phyloP scores from a whole-genome alignment of 139 green algal genomes.

The Tetradesmus lagerheimii region DNA sequence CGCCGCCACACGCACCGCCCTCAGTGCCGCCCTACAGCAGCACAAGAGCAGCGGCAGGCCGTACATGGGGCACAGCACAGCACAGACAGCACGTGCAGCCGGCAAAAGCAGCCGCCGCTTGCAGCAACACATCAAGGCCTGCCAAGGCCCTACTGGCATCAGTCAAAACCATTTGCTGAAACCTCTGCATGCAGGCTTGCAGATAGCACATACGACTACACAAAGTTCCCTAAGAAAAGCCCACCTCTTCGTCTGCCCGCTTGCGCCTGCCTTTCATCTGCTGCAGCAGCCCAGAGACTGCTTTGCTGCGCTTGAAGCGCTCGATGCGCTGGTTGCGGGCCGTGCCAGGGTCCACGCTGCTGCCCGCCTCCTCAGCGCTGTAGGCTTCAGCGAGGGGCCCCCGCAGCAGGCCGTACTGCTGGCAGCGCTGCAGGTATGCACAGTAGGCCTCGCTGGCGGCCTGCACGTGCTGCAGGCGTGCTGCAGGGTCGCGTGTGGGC shows the following conservation, averaged over 20 bases:
- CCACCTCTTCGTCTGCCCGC: conserved; percentile 30
- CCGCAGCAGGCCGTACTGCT: conserved; percentile 52
- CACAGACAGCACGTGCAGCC: not conserved
- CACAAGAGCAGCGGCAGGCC: not conserved
- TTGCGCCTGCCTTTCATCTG: conserved; percentile 22
- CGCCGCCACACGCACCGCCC: not conserved
- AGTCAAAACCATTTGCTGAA: too few species aligned
- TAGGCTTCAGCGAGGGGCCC: not conserved
- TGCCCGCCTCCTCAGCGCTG: conserved; percentile 4
- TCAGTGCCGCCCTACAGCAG: conserved; percentile 45
- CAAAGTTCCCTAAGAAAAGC: too few species aligned
- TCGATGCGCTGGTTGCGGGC: conserved; percentile 67
- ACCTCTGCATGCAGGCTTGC: too few species aligned
- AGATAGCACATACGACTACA: not conserved
- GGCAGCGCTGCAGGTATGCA: conserved; percentile 47
- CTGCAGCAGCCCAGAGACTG: conserved; percentile 53
- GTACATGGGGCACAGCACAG: not conserved
- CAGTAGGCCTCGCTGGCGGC: not conserved
- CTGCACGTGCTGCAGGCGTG: not conserved
- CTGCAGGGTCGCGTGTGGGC: not conserved
- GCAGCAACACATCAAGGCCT: too few species aligned
- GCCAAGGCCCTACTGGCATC: too few species aligned
- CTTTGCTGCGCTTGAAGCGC: conserved; percentile 69
- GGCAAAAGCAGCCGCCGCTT: too few species aligned
- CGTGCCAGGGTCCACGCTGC: conserved; percentile 46